Percentiles rank a stretch among this genome's conserved stretches.
Evolutionary conservation across 805 yeast species (phyloP).

Genomic region (Candida pini): DNA sequence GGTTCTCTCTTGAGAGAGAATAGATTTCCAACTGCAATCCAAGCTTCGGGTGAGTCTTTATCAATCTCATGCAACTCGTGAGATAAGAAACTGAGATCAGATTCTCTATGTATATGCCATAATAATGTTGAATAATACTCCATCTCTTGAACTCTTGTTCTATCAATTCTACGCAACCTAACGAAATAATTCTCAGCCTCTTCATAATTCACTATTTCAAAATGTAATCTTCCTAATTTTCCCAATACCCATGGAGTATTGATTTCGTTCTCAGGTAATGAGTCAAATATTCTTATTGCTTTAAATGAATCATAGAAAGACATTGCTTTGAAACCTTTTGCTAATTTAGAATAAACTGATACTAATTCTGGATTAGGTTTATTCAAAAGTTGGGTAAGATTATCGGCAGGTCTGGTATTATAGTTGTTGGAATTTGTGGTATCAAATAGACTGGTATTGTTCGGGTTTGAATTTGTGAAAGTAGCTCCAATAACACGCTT

Average conservation of each 20-base stretch:
- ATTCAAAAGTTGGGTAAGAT: conserved; percentile 3
- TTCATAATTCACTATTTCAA: conserved; percentile 81
- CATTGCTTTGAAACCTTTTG: conserved; percentile 56
- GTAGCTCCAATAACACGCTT: conserved; percentile 23
- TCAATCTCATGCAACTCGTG: conserved; percentile 71
- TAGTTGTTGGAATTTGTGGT: too few relatives aligned
- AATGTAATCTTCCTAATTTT: conserved; percentile 73
- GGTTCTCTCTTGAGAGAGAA: conserved; percentile 80
- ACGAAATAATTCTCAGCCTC: conserved; percentile 63
- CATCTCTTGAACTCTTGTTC: conserved; percentile 81
- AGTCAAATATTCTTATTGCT: conserved; percentile 64
- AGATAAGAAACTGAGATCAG: conserved; percentile 73
- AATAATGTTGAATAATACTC: conserved; percentile 84
- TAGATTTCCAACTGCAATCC: conserved; percentile 90
- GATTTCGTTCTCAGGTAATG: conserved; percentile 57
- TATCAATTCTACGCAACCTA: conserved; percentile 60
- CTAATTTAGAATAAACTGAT: conserved; percentile 46
- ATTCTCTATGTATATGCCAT: conserved; percentile 87
- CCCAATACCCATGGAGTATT: conserved; percentile 83
- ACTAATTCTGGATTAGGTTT: conserved; percentile 36
- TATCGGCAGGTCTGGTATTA: conserved; percentile 7
- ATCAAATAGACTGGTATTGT: too few relatives aligned
- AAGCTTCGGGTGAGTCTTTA: conserved; percentile 65
- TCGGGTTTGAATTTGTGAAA: conserved; percentile 5
- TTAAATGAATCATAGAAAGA: conserved; percentile 69